Base-by-base conservation (phyloP, 2,329 filamentous ascomycete species). In the Diaporthe citrichinensis region DNA sequence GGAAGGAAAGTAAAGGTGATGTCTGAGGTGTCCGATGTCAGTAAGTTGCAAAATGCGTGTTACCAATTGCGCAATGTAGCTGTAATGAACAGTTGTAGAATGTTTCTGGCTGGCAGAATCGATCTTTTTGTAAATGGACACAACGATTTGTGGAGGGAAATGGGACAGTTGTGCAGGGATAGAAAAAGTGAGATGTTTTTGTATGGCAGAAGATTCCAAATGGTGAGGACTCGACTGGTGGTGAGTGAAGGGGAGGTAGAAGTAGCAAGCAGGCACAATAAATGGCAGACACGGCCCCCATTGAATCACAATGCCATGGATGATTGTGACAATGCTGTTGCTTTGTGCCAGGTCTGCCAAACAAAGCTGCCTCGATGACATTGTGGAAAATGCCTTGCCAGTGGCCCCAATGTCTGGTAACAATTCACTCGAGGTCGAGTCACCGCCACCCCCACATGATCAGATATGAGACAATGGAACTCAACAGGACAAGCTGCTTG, bases 1-100 rank as follows among this genome's bases (percentile, higher is more conserved):
- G 17, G 58, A 73, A 65, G 36, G 71, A 73, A 25, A 53, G 71
- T 72, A 41, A 62, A 44, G 31, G 28, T 72, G 36, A 28, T 34
- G 25, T 44, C 25, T 53, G 23, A 49, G 14, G 46, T 44, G 10
- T 55, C n/a, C 17, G 14, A 25, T 34, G 59, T 59, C 71, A 73
- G 46, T 65, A 34, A 65, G 25, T 49, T 62, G 28, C 3, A 46
- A 44, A 31, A 7, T 34, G 14, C 23, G 36, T 28, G 39, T 44
- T n/a, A 4, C 39, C n/a, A 46, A 39, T 44, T 46, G 39, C n/a
- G 39, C 36, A 62, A 31, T 25, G n/a, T 41, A 20, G 58, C 6
- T 14, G 23, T 57, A 57, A 31, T 7, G 25, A 57, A 20, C 7
- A 44, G 31, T 28, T 39, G 36, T 2, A 39, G 36, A 39, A 39